phyloP scores from a whole-genome alignment of 164 flowering plant genomes.

The Santalum album region DNA sequence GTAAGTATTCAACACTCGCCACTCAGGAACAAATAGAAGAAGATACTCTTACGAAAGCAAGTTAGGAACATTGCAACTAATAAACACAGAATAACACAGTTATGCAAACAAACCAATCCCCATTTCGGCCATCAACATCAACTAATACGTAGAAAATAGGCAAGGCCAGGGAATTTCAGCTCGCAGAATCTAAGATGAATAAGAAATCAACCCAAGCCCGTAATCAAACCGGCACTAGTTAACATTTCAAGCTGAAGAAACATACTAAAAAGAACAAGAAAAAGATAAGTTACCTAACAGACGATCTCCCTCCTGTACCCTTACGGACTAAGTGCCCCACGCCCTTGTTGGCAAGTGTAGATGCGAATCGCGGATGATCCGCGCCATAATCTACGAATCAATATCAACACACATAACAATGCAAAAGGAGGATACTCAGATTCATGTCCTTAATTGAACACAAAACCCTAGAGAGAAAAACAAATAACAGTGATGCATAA shows the following conservation, averaged over 20 bases:
- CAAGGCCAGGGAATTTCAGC: no score
- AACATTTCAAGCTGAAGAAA: background rate
- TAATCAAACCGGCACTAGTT: no score
- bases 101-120: no score
- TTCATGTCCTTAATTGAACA: background rate
- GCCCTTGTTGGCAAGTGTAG: constrained; percentile 57
- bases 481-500: no score
- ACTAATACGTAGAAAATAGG: no score
- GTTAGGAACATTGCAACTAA: no score
- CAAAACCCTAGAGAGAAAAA: background rate
- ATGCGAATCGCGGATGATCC: constrained; percentile 51
- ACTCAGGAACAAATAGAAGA: no score
- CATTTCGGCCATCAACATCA: no score
- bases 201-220: background rate
- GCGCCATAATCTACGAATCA: constrained; percentile 43
- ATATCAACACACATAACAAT: constrained; percentile 1
- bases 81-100: no score
- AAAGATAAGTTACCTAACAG: constrained; percentile 61
- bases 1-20: no score
- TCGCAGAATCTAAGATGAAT: background rate
- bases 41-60: no score
- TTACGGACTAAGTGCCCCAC: constrained; percentile 75
- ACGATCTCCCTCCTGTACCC: constrained; percentile 99
- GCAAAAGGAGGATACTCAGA: background rate
- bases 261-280: background rate